Evolutionary conservation across 257 asterid genomes (phyloP), one percentile per base, ranked within the genome.

Genomic region (Forsythia viridissima): DNA sequence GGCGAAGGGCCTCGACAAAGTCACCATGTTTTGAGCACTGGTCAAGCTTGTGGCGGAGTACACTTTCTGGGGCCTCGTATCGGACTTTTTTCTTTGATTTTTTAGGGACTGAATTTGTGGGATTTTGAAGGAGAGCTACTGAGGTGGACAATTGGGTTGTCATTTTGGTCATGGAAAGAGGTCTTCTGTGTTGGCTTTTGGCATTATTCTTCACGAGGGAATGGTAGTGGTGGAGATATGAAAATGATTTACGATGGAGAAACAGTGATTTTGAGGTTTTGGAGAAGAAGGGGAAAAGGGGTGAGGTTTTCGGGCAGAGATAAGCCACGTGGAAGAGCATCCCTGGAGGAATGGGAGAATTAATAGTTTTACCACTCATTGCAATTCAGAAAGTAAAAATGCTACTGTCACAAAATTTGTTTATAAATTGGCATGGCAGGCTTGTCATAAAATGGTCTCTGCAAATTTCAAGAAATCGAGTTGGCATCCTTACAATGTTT

Each of bases 11-110:
- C 80, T 90, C 92, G 6, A 52, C 77, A 20, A 91, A 71, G 84
- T 94, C 92, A 7, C 89, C 91, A 0, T 74, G 77, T 65, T 83
- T 89, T 16, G 98, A 92, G 76, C 98, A 94, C 61, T 37, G 84
- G 5, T 87, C 88, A 39, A 94, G 96, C 66, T 90, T 92, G 72
- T 51, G 77, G 37, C 87, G 85, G 18, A 94, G 90, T 69, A 89
- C 78, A 79, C 30, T 73, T 71, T 90, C 97, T 2, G 97, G 97
- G n/a, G 82, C n/a, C 46, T 86, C 87, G 18, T 78, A 70, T 8
- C 86, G 84, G 3, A 85, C 88, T 77, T 79, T 90, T 73, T 84
- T 92, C 74, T 74, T 75, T 63, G 90, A 71, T 65, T 59, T 83
- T 34, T 80, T 87, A 65, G 71, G 77, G 18, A 84, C 67, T 30